phyloP scores from a whole-genome alignment of 345 rosid species.

The Dipteronia dyeriana region DNA sequence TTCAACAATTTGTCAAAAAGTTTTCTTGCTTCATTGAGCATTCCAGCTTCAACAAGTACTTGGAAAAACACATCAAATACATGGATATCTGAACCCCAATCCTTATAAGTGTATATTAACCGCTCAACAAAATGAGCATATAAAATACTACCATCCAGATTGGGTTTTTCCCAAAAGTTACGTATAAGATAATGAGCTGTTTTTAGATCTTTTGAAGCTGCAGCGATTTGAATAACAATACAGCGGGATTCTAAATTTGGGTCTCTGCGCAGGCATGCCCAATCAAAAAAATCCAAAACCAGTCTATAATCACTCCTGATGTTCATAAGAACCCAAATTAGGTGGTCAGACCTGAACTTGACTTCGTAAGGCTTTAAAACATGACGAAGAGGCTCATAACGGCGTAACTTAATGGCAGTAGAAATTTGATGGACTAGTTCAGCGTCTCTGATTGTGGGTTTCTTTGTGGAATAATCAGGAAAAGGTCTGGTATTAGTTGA shows the following conservation, averaged over 20 bases:
- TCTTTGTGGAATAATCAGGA: conserved; percentile 85
- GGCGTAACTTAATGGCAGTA: conserved; percentile 63
- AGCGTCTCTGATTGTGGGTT: conserved; percentile 66
- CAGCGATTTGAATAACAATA: conserved; percentile 77
- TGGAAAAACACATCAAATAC: conserved; percentile 85
- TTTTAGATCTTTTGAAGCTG: conserved; percentile 61
- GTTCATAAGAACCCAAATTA: conserved; percentile 90
- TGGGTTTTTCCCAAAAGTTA: conserved; percentile 66
- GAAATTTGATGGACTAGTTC: conserved; percentile 77
- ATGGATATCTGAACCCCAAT: conserved; percentile 85
- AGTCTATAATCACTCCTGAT: conserved; percentile 66
- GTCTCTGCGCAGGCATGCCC: conserved; percentile 70
- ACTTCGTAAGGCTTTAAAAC: conserved; percentile 73
- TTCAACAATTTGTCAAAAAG: conserved; percentile 78
- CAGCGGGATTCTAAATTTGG: conserved; percentile 76
- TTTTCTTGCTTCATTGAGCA: conserved; percentile 68
- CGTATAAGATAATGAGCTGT: conserved; percentile 51
- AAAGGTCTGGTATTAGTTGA: conserved; percentile 63
- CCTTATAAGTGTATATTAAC: conserved; percentile 79
- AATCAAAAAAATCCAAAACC: conserved; percentile 80
- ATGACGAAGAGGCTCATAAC: conserved; percentile 54
- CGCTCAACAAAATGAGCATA: conserved; percentile 56
- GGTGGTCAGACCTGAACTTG: conserved; percentile 70
- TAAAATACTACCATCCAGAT: conserved; percentile 47
- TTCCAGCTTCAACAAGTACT: conserved; percentile 68